phyloP scores from a whole-genome alignment of 257 asterid species.

The Salvia splendens region DNA sequence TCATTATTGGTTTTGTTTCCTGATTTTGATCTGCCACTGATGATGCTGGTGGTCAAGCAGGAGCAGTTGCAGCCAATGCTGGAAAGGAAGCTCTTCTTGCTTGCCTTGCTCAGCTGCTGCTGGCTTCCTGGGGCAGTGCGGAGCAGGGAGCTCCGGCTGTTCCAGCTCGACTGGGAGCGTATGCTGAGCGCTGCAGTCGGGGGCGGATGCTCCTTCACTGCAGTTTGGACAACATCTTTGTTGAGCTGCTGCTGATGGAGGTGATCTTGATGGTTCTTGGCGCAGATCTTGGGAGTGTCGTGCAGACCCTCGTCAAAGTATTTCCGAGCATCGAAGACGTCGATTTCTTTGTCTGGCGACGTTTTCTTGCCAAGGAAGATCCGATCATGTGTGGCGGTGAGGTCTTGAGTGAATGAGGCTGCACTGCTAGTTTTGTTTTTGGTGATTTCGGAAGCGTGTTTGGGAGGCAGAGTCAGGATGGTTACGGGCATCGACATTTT shows the following conservation, averaged over 20 bases:
- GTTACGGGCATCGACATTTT: constrained; percentile 50
- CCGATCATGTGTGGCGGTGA: constrained; percentile 34
- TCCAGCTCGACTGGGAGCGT: constrained; percentile 53
- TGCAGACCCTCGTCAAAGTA: constrained; percentile 61
- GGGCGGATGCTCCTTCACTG: constrained; percentile 30
- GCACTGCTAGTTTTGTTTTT: constrained; percentile 29
- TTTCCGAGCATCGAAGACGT: constrained; percentile 71
- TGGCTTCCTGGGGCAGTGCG: constrained; percentile 39
- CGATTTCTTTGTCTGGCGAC: constrained; percentile 63
- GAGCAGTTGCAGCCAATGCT: constrained; percentile 63
- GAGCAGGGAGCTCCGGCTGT: constrained; percentile 61
- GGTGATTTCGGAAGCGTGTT: constrained; percentile 33
- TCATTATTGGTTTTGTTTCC: constrained; percentile 9
- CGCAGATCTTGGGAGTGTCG: constrained; percentile 23
- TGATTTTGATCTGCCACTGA: constrained; percentile 27
- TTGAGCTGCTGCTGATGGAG: constrained; percentile 17
- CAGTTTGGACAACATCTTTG: constrained; percentile 38
- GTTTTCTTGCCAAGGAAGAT: constrained; percentile 35
- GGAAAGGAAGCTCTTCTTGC: constrained; percentile 55
- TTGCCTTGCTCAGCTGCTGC: constrained; percentile 36
- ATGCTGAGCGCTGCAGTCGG: constrained; percentile 47
- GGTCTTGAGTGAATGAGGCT: constrained; percentile 44
- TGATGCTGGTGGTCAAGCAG: constrained; percentile 35
- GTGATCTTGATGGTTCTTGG: constrained; percentile 12
- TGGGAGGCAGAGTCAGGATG: constrained; percentile 42